Base-by-base conservation (phyloP, 2,329 filamentous ascomycete genomes). In the Aspergillus ochraceus region DNA sequence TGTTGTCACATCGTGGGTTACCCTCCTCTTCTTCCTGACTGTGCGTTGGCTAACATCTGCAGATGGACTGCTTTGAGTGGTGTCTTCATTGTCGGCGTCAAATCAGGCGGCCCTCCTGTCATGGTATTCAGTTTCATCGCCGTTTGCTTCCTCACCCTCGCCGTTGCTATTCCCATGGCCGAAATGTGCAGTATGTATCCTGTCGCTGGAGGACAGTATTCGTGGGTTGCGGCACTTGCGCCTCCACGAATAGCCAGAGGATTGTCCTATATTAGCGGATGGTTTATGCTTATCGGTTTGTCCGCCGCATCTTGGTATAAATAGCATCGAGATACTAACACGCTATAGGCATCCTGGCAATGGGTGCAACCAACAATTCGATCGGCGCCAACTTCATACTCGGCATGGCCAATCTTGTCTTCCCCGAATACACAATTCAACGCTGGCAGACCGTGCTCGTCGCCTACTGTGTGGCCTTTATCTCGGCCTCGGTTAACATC, bases 111-210 rank as follows among this genome's bases (percentile, higher is more conserved):
- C 1, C 83, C 84, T 3, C 82, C 84, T 0, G 83, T 86, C 47
- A 86, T 86, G 81, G 77, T 86, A 6, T 86, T 82, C 74, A 80
- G 80, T 47, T 86, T 83, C 79, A 69, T 86, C 22, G 82, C 78
- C 4, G 80, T 86, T 24, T 83, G 81, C 60, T 52, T 81, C 10
- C 74, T 81, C 20, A 80, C 81, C 1, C 70, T 86, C 12, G 77
- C 80, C 8, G 83, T 86, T 6, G 84, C 83, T 11, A 83, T 85
- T 60, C 82, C 82, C 1, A 84, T 86, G 79, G 84, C 84, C 20
- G 84, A 87, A 66, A 86, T 83, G 77, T 85, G 83, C 60, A 81
- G 79, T 29, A 82, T 80, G 62, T 86, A 82, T 63, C 84, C 84
- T 0, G 77, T 85, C 22, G 83, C 83, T 9, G 81, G 84, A 32